Conservation (phyloP, 176 grass and related monocot species). For the Oropetium thomaeum region DNA sequence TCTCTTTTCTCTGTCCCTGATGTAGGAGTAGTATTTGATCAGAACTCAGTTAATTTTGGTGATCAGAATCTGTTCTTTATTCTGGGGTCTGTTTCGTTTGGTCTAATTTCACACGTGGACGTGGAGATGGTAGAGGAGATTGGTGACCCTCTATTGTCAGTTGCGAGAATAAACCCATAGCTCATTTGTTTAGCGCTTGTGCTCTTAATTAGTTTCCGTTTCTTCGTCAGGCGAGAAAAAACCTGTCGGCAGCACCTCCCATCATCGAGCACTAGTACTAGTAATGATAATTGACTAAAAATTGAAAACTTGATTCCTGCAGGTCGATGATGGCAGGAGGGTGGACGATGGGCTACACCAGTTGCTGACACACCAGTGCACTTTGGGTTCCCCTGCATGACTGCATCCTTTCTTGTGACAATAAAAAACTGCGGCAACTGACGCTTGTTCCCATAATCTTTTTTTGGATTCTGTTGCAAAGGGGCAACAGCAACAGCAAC, state of each 20-base stretch:
- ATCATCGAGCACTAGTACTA: too few species aligned
- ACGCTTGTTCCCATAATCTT: neutral
- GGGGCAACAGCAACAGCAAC: neutral
- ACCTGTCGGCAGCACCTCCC: neutral
- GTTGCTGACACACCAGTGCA: neutral
- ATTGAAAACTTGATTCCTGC: neutral
- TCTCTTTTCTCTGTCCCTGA: neutral
- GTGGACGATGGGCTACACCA: neutral
- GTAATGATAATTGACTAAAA: neutral
- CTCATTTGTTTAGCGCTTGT: neutral
- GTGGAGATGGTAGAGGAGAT: neutral
- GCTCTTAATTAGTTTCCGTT: too few species aligned
- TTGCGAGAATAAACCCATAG: neutral
- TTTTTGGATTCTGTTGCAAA: neutral
- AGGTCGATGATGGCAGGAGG: too few species aligned
- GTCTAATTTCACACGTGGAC: neutral
- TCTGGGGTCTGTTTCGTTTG: too few species aligned
- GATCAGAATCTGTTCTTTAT: neutral
- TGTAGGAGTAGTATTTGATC: neutral
- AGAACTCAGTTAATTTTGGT: neutral
- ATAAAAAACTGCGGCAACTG: neutral
- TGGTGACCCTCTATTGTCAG: neutral
- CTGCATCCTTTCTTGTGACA: neutral
- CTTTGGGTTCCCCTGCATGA: slow-evolving; percentile 25
- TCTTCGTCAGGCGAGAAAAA: too few species aligned